Conservation (phyloP, 116 monocot species). For the Thalassia testudinum region DNA sequence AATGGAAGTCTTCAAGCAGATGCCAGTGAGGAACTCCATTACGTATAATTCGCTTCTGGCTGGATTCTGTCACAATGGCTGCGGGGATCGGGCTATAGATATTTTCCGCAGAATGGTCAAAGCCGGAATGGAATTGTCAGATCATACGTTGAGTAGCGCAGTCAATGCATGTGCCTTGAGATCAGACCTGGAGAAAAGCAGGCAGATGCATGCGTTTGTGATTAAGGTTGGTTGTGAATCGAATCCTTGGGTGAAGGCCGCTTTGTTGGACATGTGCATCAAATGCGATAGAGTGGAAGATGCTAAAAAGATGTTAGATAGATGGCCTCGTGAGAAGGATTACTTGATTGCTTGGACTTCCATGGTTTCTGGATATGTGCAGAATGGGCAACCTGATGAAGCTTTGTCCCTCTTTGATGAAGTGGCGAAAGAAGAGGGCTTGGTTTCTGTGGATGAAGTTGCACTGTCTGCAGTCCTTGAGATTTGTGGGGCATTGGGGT, state of each 20-base stretch:
- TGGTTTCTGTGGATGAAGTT: conserved; percentile 41
- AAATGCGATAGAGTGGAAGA: conserved; percentile 58
- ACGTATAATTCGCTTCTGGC: conserved; percentile 64
- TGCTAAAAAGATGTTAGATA: conserved; percentile 40
- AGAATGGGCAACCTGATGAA: conserved; percentile 37
- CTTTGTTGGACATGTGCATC: conserved; percentile 68
- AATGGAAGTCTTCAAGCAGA: conserved; percentile 34
- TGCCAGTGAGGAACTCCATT: conserved; percentile 50
- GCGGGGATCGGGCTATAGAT: conserved; percentile 26
- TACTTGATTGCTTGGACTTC: conserved; percentile 43
- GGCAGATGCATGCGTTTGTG: conserved; percentile 73
- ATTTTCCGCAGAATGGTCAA: conserved; percentile 48
- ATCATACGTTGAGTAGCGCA: conserved; percentile 39
- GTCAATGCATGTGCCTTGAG: conserved; percentile 38
- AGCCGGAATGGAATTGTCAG: conserved; percentile 38
- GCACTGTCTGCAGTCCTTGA: conserved; percentile 39
- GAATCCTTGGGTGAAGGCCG: conserved; percentile 41
- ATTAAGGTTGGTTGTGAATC: conserved; percentile 42
- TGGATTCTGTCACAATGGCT: conserved; percentile 61
- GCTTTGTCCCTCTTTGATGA: conserved; percentile 30
- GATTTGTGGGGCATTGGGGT: conserved; percentile 52
- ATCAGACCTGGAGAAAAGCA: conserved; percentile 22
- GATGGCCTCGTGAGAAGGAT: conserved; percentile 21
- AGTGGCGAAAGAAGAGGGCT: conserved; percentile 12
- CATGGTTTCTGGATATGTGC: conserved; percentile 33